Evolutionary conservation across 306 rosid species (phyloP).

Genomic region (Vigna radiata): DNA sequence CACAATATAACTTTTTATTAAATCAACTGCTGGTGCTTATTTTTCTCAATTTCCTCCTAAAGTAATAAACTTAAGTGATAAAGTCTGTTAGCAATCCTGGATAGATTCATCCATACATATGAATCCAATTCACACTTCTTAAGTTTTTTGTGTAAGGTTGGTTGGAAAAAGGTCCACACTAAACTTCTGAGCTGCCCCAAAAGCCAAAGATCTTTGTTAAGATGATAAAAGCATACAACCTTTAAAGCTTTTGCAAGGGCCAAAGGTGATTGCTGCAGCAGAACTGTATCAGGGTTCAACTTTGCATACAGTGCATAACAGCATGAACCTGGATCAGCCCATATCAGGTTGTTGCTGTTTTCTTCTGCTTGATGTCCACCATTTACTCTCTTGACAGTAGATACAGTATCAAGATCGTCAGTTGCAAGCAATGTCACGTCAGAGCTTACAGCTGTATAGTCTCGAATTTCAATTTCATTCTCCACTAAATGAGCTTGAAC

Average conservation of each 20-base stretch:
- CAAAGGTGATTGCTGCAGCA: constrained; percentile 89
- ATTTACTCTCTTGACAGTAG: constrained; percentile 43
- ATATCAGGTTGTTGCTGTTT: constrained; percentile 55
- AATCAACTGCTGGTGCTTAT: neutral
- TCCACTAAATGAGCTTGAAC: constrained; percentile 67
- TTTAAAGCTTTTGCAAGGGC: constrained; percentile 97
- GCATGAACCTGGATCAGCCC: constrained; percentile 94
- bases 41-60: constrained; percentile 24
- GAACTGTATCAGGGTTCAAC: constrained; percentile 68
- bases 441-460: constrained; percentile 68
- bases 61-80: constrained; percentile 14
- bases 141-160: constrained; percentile 5
- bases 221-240: constrained; percentile 53
- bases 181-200: constrained; percentile 26
- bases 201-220: constrained; percentile 30
- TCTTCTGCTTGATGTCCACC: constrained; percentile 58
- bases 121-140: constrained; percentile 21
- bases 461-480: constrained; percentile 83
- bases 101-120: neutral
- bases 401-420: constrained; percentile 56
- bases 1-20: neutral
- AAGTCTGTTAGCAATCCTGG: constrained; percentile 12
- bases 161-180: constrained; percentile 22
- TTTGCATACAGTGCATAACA: constrained; percentile 83
- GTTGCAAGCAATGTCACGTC: constrained; percentile 76